Conservation (phyloP, 73 alveolate genomes). For the Paramecium biaurelia region DNA sequence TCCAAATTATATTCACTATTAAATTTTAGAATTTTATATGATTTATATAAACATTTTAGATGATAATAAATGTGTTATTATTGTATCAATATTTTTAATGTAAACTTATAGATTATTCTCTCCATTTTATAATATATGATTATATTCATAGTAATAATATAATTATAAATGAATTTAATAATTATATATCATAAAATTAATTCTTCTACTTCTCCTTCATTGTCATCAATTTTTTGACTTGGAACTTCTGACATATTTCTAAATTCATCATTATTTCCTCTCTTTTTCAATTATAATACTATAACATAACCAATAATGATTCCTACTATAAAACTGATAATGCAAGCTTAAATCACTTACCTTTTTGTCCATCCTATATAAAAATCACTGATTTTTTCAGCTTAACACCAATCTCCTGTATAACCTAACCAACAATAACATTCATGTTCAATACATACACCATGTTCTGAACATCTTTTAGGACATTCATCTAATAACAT, state of each 20-base stretch:
- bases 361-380: background rate
- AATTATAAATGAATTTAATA: background rate
- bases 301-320: background rate
- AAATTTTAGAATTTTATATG: too few species aligned
- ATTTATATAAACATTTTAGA: too few species aligned
- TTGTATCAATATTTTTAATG: too few species aligned
- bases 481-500: conserved; percentile 15
- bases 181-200: background rate
- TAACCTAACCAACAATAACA: conserved; percentile 50
- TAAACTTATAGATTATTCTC: too few species aligned
- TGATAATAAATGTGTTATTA: too few species aligned
- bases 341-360: background rate
- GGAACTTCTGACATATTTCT: background rate
- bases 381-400: conserved; percentile 2
- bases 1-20: too few species aligned
- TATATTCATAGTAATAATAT: background rate
- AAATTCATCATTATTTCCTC: conserved; percentile 38
- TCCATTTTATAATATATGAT: too few species aligned
- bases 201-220: conserved; percentile 47
- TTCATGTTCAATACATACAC: conserved; percentile 20
- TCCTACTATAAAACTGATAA: background rate
- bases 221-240: background rate
- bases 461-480: conserved; percentile 35
- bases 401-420: conserved; percentile 33
- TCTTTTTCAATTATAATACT: background rate